A percentile compares a stretch with the other conserved stretches of the same genome.
Conservation (phyloP, 345 rosid species). For the Euphorbia lathyris region DNA sequence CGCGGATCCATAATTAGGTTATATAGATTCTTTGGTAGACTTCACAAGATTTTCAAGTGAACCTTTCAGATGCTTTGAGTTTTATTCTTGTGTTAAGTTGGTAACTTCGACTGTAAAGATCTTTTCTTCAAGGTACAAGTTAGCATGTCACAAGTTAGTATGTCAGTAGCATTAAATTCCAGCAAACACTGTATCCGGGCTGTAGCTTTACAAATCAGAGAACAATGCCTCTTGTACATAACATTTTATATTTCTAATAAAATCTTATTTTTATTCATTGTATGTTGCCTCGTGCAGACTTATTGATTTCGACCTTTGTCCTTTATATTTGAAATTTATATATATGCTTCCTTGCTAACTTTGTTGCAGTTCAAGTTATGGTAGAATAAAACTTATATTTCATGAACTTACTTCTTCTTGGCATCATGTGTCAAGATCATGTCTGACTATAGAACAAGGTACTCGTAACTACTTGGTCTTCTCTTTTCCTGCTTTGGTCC, state of each 20-base stretch:
- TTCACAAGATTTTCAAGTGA: conserved; percentile 50
- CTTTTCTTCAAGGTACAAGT: conserved; percentile 44
- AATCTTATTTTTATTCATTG: conserved; percentile 41
- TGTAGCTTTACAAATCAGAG: conserved; percentile 58
- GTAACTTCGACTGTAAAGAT: conserved; percentile 58
- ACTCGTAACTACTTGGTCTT: conserved; percentile 6
- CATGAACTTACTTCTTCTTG: conserved; percentile 14
- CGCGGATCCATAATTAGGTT: conserved; percentile 50
- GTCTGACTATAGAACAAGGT: conserved; percentile 12
- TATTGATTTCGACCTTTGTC: not conserved
- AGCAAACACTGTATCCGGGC: conserved; percentile 51
- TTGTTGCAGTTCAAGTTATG: conserved; percentile 14
- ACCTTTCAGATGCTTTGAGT: conserved; percentile 40
- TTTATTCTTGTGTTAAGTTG: conserved; percentile 53
- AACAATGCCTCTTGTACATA: conserved; percentile 72
- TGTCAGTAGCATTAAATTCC: conserved; percentile 40
- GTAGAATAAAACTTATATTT: conserved; percentile 9
- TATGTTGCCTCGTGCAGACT: conserved; percentile 14
- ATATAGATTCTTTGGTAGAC: conserved; percentile 73
- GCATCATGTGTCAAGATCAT: conserved; percentile 12
- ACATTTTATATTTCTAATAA: conserved; percentile 65
- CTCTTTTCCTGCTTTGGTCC: conserved; percentile 4
- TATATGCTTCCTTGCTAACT: conserved; percentile 2
- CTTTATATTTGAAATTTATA: not conserved
- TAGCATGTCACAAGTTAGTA: conserved; percentile 45